Conservation (phyloP, 2,329 filamentous ascomycete species). For the Curvularia lunata region DNA sequence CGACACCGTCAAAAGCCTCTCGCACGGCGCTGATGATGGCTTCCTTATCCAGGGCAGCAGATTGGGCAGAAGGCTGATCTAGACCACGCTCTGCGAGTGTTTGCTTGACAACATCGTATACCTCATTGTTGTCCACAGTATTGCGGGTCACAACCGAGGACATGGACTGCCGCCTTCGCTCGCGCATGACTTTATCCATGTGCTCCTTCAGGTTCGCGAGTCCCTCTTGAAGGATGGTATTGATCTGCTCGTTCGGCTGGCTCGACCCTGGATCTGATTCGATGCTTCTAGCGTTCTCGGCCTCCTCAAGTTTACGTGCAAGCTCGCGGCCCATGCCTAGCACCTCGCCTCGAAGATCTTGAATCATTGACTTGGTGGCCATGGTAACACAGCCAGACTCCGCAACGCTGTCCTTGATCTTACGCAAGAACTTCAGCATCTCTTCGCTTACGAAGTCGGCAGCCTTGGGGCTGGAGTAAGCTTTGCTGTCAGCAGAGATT, state of each 20-base stretch:
- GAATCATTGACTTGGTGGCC: slow-evolving; percentile 88
- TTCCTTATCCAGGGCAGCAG: slow-evolving; percentile 64
- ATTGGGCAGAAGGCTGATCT: slow-evolving; percentile 53
- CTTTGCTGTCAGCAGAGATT: slow-evolving; percentile 39
- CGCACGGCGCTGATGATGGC: slow-evolving; percentile 86
- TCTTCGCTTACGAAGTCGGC: slow-evolving; percentile 73
- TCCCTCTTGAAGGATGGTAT: slow-evolving; percentile 78
- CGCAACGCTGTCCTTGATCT: slow-evolving; percentile 88
- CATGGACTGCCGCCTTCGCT: slow-evolving; percentile 72
- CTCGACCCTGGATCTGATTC: slow-evolving; percentile 40
- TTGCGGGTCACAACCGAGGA: slow-evolving; percentile 67
- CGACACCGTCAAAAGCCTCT: slow-evolving; percentile 81
- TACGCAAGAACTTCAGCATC: slow-evolving; percentile 78
- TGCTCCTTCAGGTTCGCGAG: slow-evolving; percentile 83
- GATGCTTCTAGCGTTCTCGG: slow-evolving; percentile 57
- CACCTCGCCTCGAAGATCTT: slow-evolving; percentile 89
- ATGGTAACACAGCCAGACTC: slow-evolving; percentile 88
- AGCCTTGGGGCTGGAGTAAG: slow-evolving; percentile 57
- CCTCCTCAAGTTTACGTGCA: slow-evolving; percentile 81
- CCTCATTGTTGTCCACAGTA: slow-evolving; percentile 78
- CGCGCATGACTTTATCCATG: slow-evolving; percentile 78
- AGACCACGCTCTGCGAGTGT: slow-evolving; percentile 66
- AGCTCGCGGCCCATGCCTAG: slow-evolving; percentile 93
- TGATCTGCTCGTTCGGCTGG: slow-evolving; percentile 70
- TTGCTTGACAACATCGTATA: slow-evolving; percentile 82